Percentiles rank a stretch among this genome's conserved stretches.
Evolutionary conservation across 176 grass and related monocot species (phyloP).

Genomic region (Guadua angustifolia): DNA sequence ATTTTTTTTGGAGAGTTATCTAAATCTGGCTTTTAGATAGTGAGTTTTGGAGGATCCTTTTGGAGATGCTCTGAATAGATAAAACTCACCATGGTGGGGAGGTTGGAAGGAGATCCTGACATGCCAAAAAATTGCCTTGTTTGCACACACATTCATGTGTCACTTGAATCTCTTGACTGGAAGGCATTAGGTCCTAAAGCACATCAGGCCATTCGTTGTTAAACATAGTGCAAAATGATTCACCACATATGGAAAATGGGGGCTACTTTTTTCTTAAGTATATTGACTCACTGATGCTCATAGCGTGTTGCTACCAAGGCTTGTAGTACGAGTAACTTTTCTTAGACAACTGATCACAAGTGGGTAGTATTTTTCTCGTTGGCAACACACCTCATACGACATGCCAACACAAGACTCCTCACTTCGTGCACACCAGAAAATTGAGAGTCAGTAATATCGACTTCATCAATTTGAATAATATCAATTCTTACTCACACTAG

Average conservation of each 20-base stretch:
- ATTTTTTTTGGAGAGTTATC: too few species aligned
- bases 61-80: too few species aligned
- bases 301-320: not conserved
- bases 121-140: not conserved
- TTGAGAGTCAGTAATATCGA: too few species aligned
- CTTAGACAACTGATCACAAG: not conserved
- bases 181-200: conserved; percentile 30
- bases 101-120: conserved; percentile 40
- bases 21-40: too few species aligned
- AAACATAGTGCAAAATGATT: conserved; percentile 1
- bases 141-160: conserved; percentile 9
- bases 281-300: not conserved
- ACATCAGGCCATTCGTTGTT: conserved; percentile 7
- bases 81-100: conserved; percentile 30
- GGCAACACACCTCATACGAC: too few species aligned
- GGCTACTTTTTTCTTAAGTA: not conserved
- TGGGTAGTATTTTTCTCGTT: not conserved
- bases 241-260: conserved; percentile 14
- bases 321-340: not conserved
- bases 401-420: too few species aligned
- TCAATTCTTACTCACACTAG: too few species aligned
- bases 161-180: conserved; percentile 20
- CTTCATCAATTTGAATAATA: too few species aligned
- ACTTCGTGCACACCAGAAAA: too few species aligned
- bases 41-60: too few species aligned